Base-by-base conservation (phyloP, 345 rosid genomes). In the Linum lewisii region DNA sequence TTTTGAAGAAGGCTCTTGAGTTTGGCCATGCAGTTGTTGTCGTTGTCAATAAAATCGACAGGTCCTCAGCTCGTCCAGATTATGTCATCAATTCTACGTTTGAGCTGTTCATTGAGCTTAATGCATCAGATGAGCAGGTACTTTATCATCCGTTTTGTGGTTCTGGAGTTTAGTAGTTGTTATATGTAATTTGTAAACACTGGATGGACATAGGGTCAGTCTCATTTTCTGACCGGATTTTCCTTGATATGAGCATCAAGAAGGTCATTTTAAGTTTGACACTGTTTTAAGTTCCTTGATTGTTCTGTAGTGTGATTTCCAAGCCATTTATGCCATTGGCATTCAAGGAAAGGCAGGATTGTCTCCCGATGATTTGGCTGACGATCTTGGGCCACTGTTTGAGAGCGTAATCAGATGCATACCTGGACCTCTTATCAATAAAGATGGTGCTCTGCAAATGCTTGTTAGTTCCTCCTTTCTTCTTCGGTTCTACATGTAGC, bases 41-140 rank as follows among this genome's bases (percentile, higher is more conserved):
- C 47, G 99, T 88, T 50, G 97, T 93, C 52, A 93, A 93, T 76
- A 93, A 93, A 86, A 85, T 88, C 57, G 95, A 93, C 72, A 87
- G 97, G 62, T 86, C 95, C 63, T 82, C 97, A 37, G 99, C 99
- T 63, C 97, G 95, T 68, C 95, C 99, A 59, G 97, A 88, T 23
- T 83, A 45, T 78, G 97, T 93, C 64, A 77, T 86, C 71, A 93
- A 93, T 74, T 81, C 97, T 65, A 93, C 99, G 49, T 93, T 93
- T 81, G 99, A 93, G 74, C 81, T 93, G 23, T 88, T 88, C 72
- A 93, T 93, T 64, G 99, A 93, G 73, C 74, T 93, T 29, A 88
- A 93, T 66, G 97, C 99, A 36, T 76, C 99, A 66, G 99, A 92
- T 71, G 99, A 92, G 69, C 99, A 88, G 97, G 99, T 92, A 78